Evolutionary conservation across 2,329 filamentous ascomycete species (phyloP), one percentile per base, ranked within the genome.

Genomic region (Neonectria magnoliae): DNA sequence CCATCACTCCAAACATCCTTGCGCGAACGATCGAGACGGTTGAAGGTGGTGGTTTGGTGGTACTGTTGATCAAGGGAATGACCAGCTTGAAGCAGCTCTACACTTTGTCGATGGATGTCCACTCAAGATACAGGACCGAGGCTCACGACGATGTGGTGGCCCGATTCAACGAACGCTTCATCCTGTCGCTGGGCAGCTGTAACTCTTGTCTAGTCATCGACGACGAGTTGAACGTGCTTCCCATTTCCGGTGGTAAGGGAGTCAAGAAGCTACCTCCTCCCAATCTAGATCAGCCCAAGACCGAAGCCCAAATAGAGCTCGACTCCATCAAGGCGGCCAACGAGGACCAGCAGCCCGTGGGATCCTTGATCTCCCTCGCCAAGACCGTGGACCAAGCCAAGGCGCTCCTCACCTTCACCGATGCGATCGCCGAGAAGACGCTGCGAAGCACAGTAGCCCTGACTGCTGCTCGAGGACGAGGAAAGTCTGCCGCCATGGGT

Each of bases 21-120:
- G 96, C 96, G 22, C 89, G 95, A 67, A 98, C 94, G 1, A 93
- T 99, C 71, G 97, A 99, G 82, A 99, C 97, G 0, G 97, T 99
- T 5, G 95, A 99, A 80, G 96, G 97, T 70, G 96, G 96, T 68
- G 96, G 96, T 25, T 79, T 99, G 73, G 95, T 98, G 1, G 85
- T 99, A 48, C 82, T 99, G 69, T 84, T 99, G 67, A 83, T 99
- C 64, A 98, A 98, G 85, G 93, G 94, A 67, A 98, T 99, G 93
- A 96, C 85, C 79, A 98, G 94, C 79, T 83, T 99, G 83, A 97
- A 97, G 81, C 96, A 99, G 82, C 88, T 99, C 1, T 99, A 98
- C 82, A 97, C 93, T 51, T 80, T 99, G 76, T 94, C 93, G 31
- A 99, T 99, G 97, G 97, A 99, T 76, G 92, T 98, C 54, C 97